phyloP scores from a whole-genome alignment of 768 basidiomycete genomes.

The Mrakia frigida region DNA sequence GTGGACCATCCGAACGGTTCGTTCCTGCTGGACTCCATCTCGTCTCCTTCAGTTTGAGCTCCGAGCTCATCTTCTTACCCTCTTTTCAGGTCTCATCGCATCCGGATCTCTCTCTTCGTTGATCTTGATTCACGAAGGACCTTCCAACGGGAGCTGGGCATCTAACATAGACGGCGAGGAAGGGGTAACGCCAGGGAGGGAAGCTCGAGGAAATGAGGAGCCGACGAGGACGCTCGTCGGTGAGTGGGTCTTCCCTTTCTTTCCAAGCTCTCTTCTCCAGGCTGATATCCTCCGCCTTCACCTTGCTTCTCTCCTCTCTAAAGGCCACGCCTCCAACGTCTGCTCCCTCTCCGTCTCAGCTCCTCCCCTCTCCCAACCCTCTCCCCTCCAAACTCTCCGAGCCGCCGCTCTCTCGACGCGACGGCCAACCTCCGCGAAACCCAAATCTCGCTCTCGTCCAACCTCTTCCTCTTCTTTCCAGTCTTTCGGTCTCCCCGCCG shows the following conservation, averaged over 20 bases:
- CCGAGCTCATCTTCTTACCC: neutral
- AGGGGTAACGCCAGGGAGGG: conserved; percentile 19
- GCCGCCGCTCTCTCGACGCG: too few relatives aligned
- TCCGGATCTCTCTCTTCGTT: conserved; percentile 26
- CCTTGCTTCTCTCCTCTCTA: neutral
- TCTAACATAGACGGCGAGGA: conserved; percentile 25
- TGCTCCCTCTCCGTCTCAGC: conserved; percentile 30
- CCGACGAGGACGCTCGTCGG: conserved; percentile 21
- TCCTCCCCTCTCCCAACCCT: conserved; percentile 12
- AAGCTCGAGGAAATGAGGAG: conserved; percentile 13
- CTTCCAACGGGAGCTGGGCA: conserved; percentile 18
- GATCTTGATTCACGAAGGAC: conserved; percentile 28
- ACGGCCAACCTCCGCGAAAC: neutral
- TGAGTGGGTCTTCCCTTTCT: neutral
- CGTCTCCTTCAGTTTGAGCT: neutral
- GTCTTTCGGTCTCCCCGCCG: neutral
- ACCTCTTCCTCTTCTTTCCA: neutral
- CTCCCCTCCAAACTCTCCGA: neutral
- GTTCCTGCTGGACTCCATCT: neutral
- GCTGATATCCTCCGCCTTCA: neutral
- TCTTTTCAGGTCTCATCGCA: conserved; percentile 20
- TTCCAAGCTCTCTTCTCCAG: neutral
- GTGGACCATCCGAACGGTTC: conserved; percentile 17
- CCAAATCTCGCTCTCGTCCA: neutral
- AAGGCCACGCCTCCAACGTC: conserved; percentile 29